phyloP scores from a whole-genome alignment of 129 eudicot genomes.

The Silybum marianum region DNA sequence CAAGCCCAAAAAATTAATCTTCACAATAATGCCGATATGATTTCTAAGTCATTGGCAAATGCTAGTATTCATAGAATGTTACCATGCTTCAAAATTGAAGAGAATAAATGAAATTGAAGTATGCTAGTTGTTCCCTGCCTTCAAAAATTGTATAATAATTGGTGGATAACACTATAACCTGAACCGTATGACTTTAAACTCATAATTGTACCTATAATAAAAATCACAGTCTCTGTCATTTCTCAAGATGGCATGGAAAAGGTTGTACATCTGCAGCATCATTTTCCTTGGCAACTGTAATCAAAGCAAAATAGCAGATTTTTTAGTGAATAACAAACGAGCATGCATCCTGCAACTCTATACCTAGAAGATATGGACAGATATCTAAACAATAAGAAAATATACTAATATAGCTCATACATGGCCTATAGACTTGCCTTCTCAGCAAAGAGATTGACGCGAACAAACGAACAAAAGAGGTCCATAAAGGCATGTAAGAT shows the following conservation, averaged over 20 bases:
- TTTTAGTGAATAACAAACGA: slow-evolving; percentile 16
- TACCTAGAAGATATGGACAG: slow-evolving; percentile 32
- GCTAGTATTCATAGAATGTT: background rate
- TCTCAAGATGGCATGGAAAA: slow-evolving; percentile 76
- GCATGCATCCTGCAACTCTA: slow-evolving; percentile 20
- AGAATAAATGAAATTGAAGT: background rate
- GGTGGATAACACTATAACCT: slow-evolving; percentile 4
- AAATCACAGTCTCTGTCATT: slow-evolving; percentile 94
- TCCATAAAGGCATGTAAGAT: slow-evolving; percentile 97
- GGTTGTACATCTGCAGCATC: slow-evolving; percentile 92
- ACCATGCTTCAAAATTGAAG: background rate
- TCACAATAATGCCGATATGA: background rate
- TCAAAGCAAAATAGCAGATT: slow-evolving; percentile 19
- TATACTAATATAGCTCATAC: slow-evolving; percentile 17
- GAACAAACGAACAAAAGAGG: slow-evolving; percentile 93
- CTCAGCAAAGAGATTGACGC: slow-evolving; percentile 95
- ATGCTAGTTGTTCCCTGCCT: background rate
- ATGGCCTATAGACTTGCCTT: slow-evolving; percentile 59
- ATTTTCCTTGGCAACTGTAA: slow-evolving; percentile 91
- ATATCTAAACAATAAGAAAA: slow-evolving; percentile 19
- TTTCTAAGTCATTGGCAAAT: background rate
- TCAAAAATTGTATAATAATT: background rate
- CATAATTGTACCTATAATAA: slow-evolving; percentile 66
- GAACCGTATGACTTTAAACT: background rate
- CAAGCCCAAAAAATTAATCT: background rate